Conservation (phyloP, 371 early-diverging fungal species). For the Syncephalastrum monosporum region DNA sequence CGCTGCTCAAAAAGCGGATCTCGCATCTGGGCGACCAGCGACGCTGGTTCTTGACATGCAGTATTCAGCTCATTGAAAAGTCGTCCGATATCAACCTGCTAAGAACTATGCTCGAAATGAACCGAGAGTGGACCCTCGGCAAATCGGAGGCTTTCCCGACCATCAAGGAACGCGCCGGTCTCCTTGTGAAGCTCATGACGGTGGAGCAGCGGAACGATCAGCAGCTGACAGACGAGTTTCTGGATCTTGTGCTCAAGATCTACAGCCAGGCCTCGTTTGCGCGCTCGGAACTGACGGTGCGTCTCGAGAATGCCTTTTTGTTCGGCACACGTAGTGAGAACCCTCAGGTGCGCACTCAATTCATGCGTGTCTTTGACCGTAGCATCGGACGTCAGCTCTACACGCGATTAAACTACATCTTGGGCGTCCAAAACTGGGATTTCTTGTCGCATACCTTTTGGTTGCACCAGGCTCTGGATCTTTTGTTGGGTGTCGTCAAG, state of each 20-base stretch:
- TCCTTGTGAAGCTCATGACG: conserved; percentile 89
- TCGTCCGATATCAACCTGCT: conserved; percentile 73
- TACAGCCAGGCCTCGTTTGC: conserved; percentile 80
- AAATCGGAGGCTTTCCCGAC: conserved; percentile 89
- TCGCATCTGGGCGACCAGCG: conserved; percentile 87
- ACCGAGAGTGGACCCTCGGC: conserved; percentile 86
- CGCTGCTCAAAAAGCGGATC: conserved; percentile 75
- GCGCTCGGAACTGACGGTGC: conserved; percentile 88
- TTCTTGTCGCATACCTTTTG: conserved; percentile 82
- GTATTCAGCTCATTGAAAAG: conserved; percentile 83
- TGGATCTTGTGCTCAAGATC: conserved; percentile 84
- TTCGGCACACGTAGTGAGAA: conserved; percentile 81
- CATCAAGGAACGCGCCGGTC: conserved; percentile 91
- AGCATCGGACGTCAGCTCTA: conserved; percentile 69
- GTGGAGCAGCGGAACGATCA: conserved; percentile 71
- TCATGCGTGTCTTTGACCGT: conserved; percentile 79
- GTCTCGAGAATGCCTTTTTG: conserved; percentile 93
- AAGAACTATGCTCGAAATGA: conserved; percentile 75
- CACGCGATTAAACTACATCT: conserved; percentile 82
- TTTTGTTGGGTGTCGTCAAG: conserved; percentile 75
- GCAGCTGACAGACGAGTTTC: conserved; percentile 73
- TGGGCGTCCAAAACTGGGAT: conserved; percentile 97
- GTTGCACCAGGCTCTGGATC: conserved; percentile 88
- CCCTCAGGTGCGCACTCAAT: conserved; percentile 75
- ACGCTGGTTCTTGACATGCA: conserved; percentile 77